Evolutionary conservation across 2,329 filamentous ascomycete species (phyloP), one percentile per base, ranked within the genome.

Genomic region (Trichoderma sp.): DNA sequence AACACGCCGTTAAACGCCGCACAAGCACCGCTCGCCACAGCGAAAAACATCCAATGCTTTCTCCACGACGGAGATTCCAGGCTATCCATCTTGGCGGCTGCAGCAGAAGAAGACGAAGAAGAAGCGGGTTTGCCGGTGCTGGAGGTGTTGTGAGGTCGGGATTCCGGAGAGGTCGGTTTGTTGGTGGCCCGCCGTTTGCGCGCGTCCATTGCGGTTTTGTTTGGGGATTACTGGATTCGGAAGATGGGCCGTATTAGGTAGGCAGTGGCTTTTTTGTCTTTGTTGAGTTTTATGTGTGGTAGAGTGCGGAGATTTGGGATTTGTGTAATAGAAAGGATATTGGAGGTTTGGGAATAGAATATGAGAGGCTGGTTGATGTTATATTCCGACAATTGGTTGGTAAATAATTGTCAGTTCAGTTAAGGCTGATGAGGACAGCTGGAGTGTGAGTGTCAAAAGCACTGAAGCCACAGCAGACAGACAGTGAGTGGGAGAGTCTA

Each of bases 1-100:
- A 96, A 95, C 6, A 94, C 92, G 76, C 94, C 94, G 80, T 97
- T 97, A 79, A 94, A 92, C 27, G 94, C 93, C 38, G 94, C 94
- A 80, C 93, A 95, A 71, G 90, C 91, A 77, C 94, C 94, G 81
- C 93, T 94, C 66, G 92, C 90, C 59, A 95, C 83, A 59, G 94
- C 93, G 77, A 93, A 89, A 68, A 92, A 85, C 77, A 96, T 88
- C 91, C 91, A 93, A 56, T 73, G 71, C 71, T 56, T 35, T 31
- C 71, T 64, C 71, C 71, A 73, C 2, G 71, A 65, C 1, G 24
- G 4, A 35, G 38, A 11, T 8, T 56, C 41, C 6, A 7, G 41
- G 6, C 14, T 3, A 11, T 73, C 60, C 71, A 73, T 73, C 41
- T 65, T 71, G 35, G 9, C 41, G 31, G 27, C 16, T 6, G 12